Base-by-base conservation (phyloP, 176 grass and related monocot species). In the Tillandsia leiboldiana region DNA sequence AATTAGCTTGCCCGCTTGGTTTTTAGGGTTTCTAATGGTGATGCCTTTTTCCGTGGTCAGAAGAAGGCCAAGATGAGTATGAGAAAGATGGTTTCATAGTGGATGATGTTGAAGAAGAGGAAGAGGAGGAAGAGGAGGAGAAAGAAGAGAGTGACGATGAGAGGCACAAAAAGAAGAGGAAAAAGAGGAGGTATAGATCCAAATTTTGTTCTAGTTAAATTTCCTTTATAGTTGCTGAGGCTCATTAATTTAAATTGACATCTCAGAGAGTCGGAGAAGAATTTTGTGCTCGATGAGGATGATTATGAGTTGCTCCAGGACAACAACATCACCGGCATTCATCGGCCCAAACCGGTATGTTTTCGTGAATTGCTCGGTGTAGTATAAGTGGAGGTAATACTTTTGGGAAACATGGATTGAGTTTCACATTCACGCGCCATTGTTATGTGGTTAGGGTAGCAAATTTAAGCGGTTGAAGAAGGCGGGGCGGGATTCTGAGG, bases 71-170 rank as follows among this genome's bases (percentile, higher is more conserved):
- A 15, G 75, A 99, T 73, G 95, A 99, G 68, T 99, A 88, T 51
- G 95, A 94, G 70, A 90, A 93, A 82, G 94, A 93, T 82, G 86
- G 84, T 29, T 99, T 99, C 73, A 99, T 94, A 82, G 95, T 94
- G n/a, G 95, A 99, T 72, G 94, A 99, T 9, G 79, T 66, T 10
- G 90, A 93, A 10, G 92, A 96, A 26, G 87, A 95, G 13, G 92
- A 91, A 2, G 93, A 90, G 2, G 91, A 76, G 33, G 87, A 86
- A 24, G 93, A 90, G 48, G 82, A 87, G 48, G 85, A 87, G 1
- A 85, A 65, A 51, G 70, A 79, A 9, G 70, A 79, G 24, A 91
- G 91, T 53, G 88, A 90, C 22, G 95, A 88, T 13, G 95, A 99
- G 50, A 88, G 77, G 58, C 87, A 84, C 10, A 90, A 75, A 72